These are phyloP conservation scores for Radiomyces spectabilis DNA, from an alignment of 192 early-diverging fungal species.

Conservation along the genomic window DNA sequence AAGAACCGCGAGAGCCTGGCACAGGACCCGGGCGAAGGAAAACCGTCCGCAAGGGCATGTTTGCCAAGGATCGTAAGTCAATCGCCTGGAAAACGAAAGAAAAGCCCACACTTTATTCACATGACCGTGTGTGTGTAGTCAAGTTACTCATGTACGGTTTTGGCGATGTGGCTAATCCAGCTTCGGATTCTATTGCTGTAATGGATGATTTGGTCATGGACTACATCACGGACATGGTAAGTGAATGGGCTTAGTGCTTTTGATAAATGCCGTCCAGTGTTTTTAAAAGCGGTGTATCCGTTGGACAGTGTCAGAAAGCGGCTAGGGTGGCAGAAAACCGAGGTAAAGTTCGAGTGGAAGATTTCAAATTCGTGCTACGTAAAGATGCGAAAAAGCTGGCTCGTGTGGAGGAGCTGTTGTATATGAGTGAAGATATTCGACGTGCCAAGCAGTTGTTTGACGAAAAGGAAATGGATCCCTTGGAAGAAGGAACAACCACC, in stretches of 20 bases:
- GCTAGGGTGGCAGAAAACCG: slow-evolving; percentile 40
- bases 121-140: slow-evolving; percentile 23
- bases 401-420: slow-evolving; percentile 75
- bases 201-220: slow-evolving; percentile 77
- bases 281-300: too few relatives aligned
- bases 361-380: slow-evolving; percentile 68
- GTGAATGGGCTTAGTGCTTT: too few relatives aligned
- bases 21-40: slow-evolving; percentile 29
- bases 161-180: slow-evolving; percentile 72
- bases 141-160: slow-evolving; percentile 81
- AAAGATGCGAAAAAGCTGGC: slow-evolving; percentile 79
- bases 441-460: slow-evolving; percentile 53
- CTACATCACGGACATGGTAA: slow-evolving; percentile 74
- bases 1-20: slow-evolving; percentile 15
- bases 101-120: neutral
- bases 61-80: slow-evolving; percentile 29
- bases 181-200: slow-evolving; percentile 67
- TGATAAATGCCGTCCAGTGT: too few relatives aligned
- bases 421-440: slow-evolving; percentile 70
- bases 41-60: slow-evolving; percentile 35
- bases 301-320: slow-evolving; percentile 45
- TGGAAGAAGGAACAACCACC: slow-evolving; percentile 1
- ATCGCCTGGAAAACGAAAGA: neutral
- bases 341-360: slow-evolving; percentile 60
- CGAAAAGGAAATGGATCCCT: slow-evolving; percentile 39